Conservation (phyloP, 164 flowering plant genomes). For the Tinospora cordifolia region DNA sequence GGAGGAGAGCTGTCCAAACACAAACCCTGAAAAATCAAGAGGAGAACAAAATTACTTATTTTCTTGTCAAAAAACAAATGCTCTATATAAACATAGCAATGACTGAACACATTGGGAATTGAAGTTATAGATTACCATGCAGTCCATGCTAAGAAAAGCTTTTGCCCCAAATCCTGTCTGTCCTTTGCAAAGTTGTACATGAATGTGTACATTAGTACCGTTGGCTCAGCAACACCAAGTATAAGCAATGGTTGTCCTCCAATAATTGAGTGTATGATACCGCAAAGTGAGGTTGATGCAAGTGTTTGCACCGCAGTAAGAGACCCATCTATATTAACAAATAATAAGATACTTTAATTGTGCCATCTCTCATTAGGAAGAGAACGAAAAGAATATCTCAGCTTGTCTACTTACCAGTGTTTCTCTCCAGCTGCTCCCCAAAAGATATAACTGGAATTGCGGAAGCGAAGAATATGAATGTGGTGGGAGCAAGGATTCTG, state of each 20-base stretch:
- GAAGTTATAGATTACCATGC: conserved; percentile 52
- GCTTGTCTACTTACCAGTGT: conserved; percentile 42
- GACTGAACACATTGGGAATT: neutral
- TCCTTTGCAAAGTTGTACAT: conserved; percentile 90
- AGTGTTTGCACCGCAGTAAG: conserved; percentile 95
- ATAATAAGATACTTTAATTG: conserved; percentile 4
- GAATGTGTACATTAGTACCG: conserved; percentile 93
- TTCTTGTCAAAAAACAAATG: neutral
- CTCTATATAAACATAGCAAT: neutral
- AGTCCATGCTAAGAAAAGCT: conserved; percentile 83
- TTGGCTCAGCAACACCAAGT: conserved; percentile 97
- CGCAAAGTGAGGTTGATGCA: conserved; percentile 91
- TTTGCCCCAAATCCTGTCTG: conserved; percentile 65
- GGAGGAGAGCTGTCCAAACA: conserved; percentile 88
- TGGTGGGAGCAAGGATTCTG: conserved; percentile 96
- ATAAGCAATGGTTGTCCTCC: conserved; percentile 99
- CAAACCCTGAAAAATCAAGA: conserved; percentile 62
- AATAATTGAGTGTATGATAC: conserved; percentile 80
- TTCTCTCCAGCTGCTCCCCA: conserved; percentile 88
- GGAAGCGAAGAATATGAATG: conserved; percentile 95
- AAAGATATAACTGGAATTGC: conserved; percentile 98
- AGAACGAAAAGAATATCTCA: conserved; percentile 8
- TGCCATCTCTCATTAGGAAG: neutral
- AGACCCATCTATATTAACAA: conserved; percentile 57
- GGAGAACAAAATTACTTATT: conserved; percentile 1